Base-by-base conservation (phyloP, 164 flowering plant species). In the Aristolochia californica region DNA sequence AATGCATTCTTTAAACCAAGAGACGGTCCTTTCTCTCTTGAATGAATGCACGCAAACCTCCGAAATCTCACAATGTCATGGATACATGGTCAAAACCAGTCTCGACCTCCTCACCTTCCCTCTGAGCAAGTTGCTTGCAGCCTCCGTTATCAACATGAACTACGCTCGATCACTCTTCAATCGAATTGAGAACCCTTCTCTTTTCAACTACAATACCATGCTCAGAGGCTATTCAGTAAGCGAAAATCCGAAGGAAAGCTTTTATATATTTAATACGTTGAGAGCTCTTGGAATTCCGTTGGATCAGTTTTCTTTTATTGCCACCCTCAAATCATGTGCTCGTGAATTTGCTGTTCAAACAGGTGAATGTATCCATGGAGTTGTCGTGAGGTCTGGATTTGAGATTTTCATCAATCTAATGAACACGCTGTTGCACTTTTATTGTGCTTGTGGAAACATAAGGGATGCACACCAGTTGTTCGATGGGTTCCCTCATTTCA, bases 201-300 rank as follows among this genome's bases (percentile, higher is more conserved):
- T 74, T 18, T 77, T 62, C 66, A 74, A 72, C 76, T 77, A 62
- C 62, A 77, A 74, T 52, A 70, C 78, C 47, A 70, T 77, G 65
- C 58, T 77, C 25, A 60, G 81, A 61, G 72, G 69, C 51, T 70
- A 62, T 58, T 74, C 81, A 0, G 38, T 58, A 20, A 65, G 75
- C 30, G 61, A 58, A 22, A 48, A 58, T 43, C 73, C 75, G 9
- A 52, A 26, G 12, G 62, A 60, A 30, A 70, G 69, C n/a, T 64
- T 77, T 49, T 28, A 26, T 24, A 21, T 74, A 22, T 72, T 72
- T 61, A 72, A 64, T 57, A 12, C 44, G 12, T 20, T 72, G 66
- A 74, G 78, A 60, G 57, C 57, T 43, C 20, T 23, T 20, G 63
- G 53, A 4, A 15, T 68, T 20, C 7, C 16, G 43, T 47, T 68